Base-by-base conservation (phyloP, 2,329 filamentous ascomycete species). In the Ophiosphaerella korrae region DNA sequence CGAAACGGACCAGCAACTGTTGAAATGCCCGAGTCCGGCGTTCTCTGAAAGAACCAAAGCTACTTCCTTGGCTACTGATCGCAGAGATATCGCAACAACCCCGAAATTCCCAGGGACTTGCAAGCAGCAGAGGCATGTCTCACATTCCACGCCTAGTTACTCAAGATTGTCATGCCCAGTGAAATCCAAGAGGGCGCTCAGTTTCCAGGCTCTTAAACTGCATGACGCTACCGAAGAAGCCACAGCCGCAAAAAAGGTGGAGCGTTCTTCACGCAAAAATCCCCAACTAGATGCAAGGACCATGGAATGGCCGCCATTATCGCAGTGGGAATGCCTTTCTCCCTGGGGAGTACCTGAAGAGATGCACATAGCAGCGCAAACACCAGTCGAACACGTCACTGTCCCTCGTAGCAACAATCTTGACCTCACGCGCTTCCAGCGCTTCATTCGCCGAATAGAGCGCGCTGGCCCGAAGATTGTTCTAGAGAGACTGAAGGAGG, bases 371-470 rank as follows among this genome's bases (percentile, higher is more conserved):
- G 50, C 50, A 14, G 55, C 58, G 14, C 56, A 52, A 34, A 50
- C 58, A 1, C 44, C 41, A n/a, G 41, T 53, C 14, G 50, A 55
- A 5, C 65, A 64, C 23, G 53, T 55, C 16, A 48, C 59, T 11
- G 47, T 54, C 23, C 48, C 56, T 3, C 58, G 63, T 12, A 65
- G 54, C 45, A 66, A 50, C 26, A 53, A 61, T 7, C 21, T 65
- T 7, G 66, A 68, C 23, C 64, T 69, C 31, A 72, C 63, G 16
- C 68, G 76, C 7, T 74, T 85, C 50, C 80, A 84, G 63, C 76
- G 78, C 7, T 81, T 84, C 57, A 78, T 84, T 41, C 73, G 76
- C 31, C 77, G 79, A 42, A 85, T 86, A 82, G 78, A 81, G 8
- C 76, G 75, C 3, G 81, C 82, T 5, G 78, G 77, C 24, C 73